These are phyloP conservation scores for Talaromyces pinophilus DNA, from an alignment of 2,329 filamentous ascomycete species.

Conservation along the genomic window DNA sequence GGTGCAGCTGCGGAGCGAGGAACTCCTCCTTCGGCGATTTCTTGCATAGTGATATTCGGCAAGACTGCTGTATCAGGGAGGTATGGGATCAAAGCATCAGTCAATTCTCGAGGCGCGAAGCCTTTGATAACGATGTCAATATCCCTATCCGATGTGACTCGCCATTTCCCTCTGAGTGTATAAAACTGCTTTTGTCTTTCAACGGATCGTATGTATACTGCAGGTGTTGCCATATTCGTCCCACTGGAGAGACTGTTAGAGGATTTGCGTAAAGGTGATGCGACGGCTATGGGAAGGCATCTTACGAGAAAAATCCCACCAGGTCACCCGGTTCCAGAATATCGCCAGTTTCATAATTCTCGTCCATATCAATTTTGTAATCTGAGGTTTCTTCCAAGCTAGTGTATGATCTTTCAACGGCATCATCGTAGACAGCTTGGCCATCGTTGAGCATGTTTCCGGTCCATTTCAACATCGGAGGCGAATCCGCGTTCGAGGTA, in stretches of 20 bases:
- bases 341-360: conserved; percentile 32
- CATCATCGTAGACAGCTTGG: conserved; percentile 31
- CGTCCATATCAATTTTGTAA: conserved; percentile 32
- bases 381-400: conserved; percentile 32
- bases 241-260: conserved; percentile 23
- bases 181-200: conserved; percentile 48
- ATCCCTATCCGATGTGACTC: conserved; percentile 37
- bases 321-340: conserved; percentile 45
- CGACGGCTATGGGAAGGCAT: not conserved
- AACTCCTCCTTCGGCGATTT: conserved; percentile 44
- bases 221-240: conserved; percentile 35
- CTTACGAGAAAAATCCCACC: conserved; percentile 40
- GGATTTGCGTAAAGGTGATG: not conserved
- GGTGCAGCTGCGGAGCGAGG: conserved; percentile 41
- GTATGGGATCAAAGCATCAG: conserved; percentile 53
- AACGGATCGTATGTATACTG: conserved; percentile 46
- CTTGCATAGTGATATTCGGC: conserved; percentile 35
- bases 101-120: conserved; percentile 48
- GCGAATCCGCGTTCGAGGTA: conserved; percentile 22
- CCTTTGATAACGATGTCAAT: conserved; percentile 54
- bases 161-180: conserved; percentile 46
- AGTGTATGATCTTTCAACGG: conserved; percentile 31
- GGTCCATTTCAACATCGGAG: conserved; percentile 23
- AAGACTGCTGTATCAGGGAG: conserved; percentile 46
- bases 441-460: conserved; percentile 41